Evolutionary conservation across 2,329 filamentous ascomycete species (phyloP).

Genomic region (Arthrobotrys conoides): DNA sequence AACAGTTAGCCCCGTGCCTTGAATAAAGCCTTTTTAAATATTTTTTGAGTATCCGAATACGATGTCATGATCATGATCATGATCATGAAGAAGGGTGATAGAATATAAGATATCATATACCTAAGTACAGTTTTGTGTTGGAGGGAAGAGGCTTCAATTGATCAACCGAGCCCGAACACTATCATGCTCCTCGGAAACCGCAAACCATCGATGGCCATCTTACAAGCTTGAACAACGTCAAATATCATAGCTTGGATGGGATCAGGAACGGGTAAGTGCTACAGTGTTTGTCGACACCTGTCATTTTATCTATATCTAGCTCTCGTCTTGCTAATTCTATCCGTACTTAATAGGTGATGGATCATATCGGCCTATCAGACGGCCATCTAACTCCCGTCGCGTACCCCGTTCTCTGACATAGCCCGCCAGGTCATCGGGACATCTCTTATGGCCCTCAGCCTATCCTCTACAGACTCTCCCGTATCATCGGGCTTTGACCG

Average conservation of each 20-base stretch:
- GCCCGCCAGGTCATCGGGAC: slow-evolving; percentile 28
- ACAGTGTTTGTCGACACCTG: slow-evolving; percentile 9
- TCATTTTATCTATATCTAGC: not conserved
- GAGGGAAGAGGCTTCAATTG: too few relatives aligned
- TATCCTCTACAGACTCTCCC: slow-evolving; percentile 54
- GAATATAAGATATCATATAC: too few relatives aligned
- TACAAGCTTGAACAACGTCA: not conserved
- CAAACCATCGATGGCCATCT: not conserved
- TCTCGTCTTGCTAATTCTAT: slow-evolving; percentile 23
- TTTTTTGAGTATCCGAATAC: too few relatives aligned
- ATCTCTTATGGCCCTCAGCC: slow-evolving; percentile 56
- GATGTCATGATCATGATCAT: too few relatives aligned
- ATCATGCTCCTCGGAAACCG: not conserved
- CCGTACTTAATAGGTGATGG: slow-evolving; percentile 47
- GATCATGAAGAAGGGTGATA: too few relatives aligned
- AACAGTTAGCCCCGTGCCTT: not conserved
- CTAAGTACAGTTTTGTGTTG: slow-evolving; percentile 21
- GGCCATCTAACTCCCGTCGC: slow-evolving; percentile 44
- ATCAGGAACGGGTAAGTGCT: slow-evolving; percentile 21
- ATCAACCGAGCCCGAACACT: slow-evolving; percentile 12
- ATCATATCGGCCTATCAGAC: slow-evolving; percentile 50
- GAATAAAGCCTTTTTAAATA: too few relatives aligned
- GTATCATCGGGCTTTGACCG: slow-evolving; percentile 54
- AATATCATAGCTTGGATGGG: slow-evolving; percentile 23
- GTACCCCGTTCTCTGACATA: slow-evolving; percentile 39